These are phyloP conservation scores for Dentipellis fragilis DNA, from an alignment of 768 basidiomycete species.

Conservation along the genomic window DNA sequence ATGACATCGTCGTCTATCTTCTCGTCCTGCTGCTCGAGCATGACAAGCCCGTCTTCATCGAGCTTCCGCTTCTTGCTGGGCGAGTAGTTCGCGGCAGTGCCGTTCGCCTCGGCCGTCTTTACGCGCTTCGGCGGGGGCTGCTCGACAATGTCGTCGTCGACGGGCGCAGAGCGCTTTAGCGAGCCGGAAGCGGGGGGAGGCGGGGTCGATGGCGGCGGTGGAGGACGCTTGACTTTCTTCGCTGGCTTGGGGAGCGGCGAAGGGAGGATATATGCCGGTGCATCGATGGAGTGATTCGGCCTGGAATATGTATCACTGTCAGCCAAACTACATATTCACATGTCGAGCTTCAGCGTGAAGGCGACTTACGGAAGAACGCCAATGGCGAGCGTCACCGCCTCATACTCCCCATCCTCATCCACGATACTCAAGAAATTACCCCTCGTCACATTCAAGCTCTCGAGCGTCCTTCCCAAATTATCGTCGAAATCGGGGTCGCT, in stretches of 20 bases:
- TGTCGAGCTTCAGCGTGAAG: no score
- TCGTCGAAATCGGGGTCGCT: constrained; percentile 94
- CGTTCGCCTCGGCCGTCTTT: constrained; percentile 20
- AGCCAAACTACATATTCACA: no score
- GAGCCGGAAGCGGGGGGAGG: constrained; percentile 34
- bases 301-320: constrained; percentile 14
- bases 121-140: constrained; percentile 45
- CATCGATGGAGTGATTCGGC: constrained; percentile 43
- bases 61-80: constrained; percentile 56
- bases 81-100: constrained; percentile 22
- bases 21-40: constrained; percentile 52
- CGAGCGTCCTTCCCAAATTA: constrained; percentile 71
- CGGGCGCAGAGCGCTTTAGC: constrained; percentile 49
- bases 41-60: constrained; percentile 66
- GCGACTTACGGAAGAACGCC: constrained; percentile 59
- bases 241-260: constrained; percentile 51
- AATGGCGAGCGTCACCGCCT: constrained; percentile 62
- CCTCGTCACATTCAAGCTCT: constrained; percentile 65
- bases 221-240: constrained; percentile 22
- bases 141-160: constrained; percentile 45
- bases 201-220: constrained; percentile 27
- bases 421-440: constrained; percentile 86
- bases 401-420: constrained; percentile 76
- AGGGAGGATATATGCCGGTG: constrained; percentile 51
- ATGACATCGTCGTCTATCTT: constrained; percentile 41